Base-by-base conservation (phyloP, 2,329 filamentous ascomycete genomes). In the Zalaria sp. region DNA sequence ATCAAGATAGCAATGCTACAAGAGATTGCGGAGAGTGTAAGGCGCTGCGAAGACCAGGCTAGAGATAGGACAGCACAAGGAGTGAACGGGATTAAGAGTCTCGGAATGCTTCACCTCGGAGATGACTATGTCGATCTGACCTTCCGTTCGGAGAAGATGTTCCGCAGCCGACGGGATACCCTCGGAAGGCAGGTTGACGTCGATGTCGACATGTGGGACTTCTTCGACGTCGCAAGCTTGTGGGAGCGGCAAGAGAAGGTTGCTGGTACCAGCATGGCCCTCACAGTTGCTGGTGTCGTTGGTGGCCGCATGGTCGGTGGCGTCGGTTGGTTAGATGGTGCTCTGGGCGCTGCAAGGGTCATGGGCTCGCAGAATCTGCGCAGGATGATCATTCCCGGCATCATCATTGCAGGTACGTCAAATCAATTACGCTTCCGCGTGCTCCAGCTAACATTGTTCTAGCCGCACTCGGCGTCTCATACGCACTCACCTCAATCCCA, bases 101-200 rank as follows among this genome's bases (percentile, higher is more conserved):
- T 96, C 1, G 91, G 91, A 26, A 68, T 96, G 10, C 60, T 89
- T 31, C 89, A 98, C 58, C 76, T 96, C 4, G 89, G 89, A 6
- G 79, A 91, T 52, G 82, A 89, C 52, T 93, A 89, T 52, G 73
- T 82, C 25, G 82, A 88, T 51, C 75, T 95, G 37, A 84, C 78
- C 50, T 95, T 98, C 77, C 78, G 83, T 27, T 78, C 86, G 1
- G 87, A 95, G 52, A 77, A 88, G 57, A 96, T 98, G 91, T 98
- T 96, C 69, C 79, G 78, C 45, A 79, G 84, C 47, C 82, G 82
- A 54, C 76, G 79, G 45, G 85, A 98, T 58, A 76, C 78, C 2
- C 67, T 94, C 34, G 87, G 85, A 4, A 78, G 86, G 48, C 81
- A 93, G 56, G 79, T 96, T 10, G 79, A 95, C 46, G 79, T 94